Evolutionary conservation across 2,329 filamentous ascomycete species (phyloP).

Genomic region (Ampelomyces quisqualis): DNA sequence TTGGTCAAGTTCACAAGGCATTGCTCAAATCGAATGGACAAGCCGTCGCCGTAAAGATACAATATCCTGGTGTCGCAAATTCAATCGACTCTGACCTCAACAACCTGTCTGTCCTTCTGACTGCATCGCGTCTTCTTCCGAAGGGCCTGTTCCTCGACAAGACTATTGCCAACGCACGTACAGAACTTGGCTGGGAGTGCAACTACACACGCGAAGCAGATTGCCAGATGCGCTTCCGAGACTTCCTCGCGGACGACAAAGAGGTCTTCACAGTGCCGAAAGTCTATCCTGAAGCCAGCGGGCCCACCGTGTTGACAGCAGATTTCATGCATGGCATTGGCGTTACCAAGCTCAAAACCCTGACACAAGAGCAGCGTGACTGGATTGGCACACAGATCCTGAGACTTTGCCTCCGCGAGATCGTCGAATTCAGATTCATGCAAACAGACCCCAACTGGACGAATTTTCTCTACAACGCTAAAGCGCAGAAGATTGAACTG

Average conservation of each 20-base stretch:
- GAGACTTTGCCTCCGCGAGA: constrained; percentile 86
- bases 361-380: constrained; percentile 82
- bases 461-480: constrained; percentile 88
- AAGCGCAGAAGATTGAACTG: constrained; percentile 73
- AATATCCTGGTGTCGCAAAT: constrained; percentile 93
- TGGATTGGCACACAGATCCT: constrained; percentile 96
- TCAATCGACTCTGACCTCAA: constrained; percentile 96
- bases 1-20: constrained; percentile 92
- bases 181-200: constrained; percentile 94
- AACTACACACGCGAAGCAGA: constrained; percentile 89
- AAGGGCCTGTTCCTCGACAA: constrained; percentile 93
- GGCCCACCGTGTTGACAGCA: constrained; percentile 87
- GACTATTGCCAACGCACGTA: constrained; percentile 91
- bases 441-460: constrained; percentile 99
- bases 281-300: constrained; percentile 76
- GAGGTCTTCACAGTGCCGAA: constrained; percentile 77
- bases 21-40: constrained; percentile 72
- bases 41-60: constrained; percentile 89
- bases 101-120: constrained; percentile 87
- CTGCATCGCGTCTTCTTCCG: constrained; percentile 84
- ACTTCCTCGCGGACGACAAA: constrained; percentile 72
- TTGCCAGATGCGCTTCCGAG: constrained; percentile 73
- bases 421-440: constrained; percentile 95
- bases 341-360: constrained; percentile 74
- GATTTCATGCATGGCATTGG: constrained; percentile 84